These are phyloP conservation scores for Candida dendrica DNA, from an alignment of 805 yeast genomes.

Conservation along the genomic window DNA sequence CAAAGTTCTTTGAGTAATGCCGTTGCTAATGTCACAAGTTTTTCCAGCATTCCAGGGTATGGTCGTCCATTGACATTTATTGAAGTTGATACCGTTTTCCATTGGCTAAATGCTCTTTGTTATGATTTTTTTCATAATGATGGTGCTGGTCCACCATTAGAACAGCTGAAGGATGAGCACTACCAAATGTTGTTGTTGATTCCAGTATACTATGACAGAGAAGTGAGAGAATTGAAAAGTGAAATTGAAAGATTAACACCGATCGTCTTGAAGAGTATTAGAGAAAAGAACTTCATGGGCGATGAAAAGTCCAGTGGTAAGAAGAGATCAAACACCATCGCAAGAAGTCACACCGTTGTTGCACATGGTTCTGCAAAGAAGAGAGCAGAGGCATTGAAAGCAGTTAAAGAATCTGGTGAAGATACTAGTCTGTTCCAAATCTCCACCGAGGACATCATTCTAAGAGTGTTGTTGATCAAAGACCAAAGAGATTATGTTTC, in stretches of 20 bases:
- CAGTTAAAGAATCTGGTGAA: slow-evolving; percentile 29
- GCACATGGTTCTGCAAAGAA: slow-evolving; percentile 63
- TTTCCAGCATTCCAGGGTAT: slow-evolving; percentile 32
- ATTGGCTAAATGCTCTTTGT: slow-evolving; percentile 63
- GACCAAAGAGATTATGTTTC: slow-evolving; percentile 55
- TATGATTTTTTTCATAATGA: slow-evolving; percentile 71
- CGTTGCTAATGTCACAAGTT: slow-evolving; percentile 40
- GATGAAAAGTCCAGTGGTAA: slow-evolving; percentile 10
- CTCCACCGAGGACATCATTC: slow-evolving; percentile 57
- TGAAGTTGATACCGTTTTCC: slow-evolving; percentile 62
- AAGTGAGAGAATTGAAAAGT: slow-evolving; percentile 35
- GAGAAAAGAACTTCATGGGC: slow-evolving; percentile 40
- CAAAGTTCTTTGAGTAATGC: slow-evolving; percentile 37
- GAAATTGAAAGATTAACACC: slow-evolving; percentile 59
- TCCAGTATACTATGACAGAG: slow-evolving; percentile 58
- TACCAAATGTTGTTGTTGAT: slow-evolving; percentile 60
- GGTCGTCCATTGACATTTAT: slow-evolving; percentile 47
- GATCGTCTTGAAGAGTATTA: slow-evolving; percentile 40
- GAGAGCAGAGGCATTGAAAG: slow-evolving; percentile 39
- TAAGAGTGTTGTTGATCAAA: slow-evolving; percentile 63
- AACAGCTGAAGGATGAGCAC: slow-evolving; percentile 49
- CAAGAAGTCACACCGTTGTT: slow-evolving; percentile 58
- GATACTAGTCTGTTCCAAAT: slow-evolving; percentile 32
- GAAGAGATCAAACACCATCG: slow-evolving; percentile 38
- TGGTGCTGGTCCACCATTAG: slow-evolving; percentile 75